Base-by-base conservation (phyloP, 768 basidiomycete genomes). In the Pleurotus ostreatus region DNA sequence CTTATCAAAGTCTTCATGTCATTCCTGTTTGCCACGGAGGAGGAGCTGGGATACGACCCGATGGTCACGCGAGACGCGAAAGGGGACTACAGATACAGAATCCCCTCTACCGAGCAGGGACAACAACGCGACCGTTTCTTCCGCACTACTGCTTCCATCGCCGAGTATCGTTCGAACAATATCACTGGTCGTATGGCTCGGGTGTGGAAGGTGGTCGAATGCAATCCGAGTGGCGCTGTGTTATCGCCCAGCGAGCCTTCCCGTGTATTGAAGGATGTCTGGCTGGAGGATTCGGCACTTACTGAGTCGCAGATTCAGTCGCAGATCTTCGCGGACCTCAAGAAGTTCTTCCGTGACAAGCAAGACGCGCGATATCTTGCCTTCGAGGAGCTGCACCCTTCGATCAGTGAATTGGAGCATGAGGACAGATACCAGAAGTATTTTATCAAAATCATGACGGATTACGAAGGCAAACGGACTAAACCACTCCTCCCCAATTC, bases 251-350 rank as follows among this genome's bases (percentile, higher is more conserved):
- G 41, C 2, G 30, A 8, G 30, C 30, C 30, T 34, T 34, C 30
- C 12, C 40, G 55, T 3, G 60, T 57, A 7, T 30, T 66, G n/a
- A 63, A 64, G 55, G 62, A 66, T 44, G 58, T 60, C 3, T 66
- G 62, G 64, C 46, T 66, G 3, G 59, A 60, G 23, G 26, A 8
- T 1, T 34, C 15, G 5, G 49, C 61, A 4, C 12, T 22, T 0
- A 60, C 61, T 1, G 62, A 65, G 37, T 16, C 13, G 25, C 34
- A 63, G 43, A 59, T 61, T 39, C 63, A 65, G 45, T n/a, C 56
- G 0, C 22, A 15, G n/a, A 57, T 66, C 37, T 59, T 59, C 20
- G 8, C 51, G 1, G 46, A 52, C 12, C 40, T 61, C 46, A 23
- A 47, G 11, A 47, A 26, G 5, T 26, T 16, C 46, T 18, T 47